Percentiles rank a stretch among this genome's conserved stretches.
phyloP scores from a whole-genome alignment of 305 asterid species.

The Fraxinus baroniana region DNA sequence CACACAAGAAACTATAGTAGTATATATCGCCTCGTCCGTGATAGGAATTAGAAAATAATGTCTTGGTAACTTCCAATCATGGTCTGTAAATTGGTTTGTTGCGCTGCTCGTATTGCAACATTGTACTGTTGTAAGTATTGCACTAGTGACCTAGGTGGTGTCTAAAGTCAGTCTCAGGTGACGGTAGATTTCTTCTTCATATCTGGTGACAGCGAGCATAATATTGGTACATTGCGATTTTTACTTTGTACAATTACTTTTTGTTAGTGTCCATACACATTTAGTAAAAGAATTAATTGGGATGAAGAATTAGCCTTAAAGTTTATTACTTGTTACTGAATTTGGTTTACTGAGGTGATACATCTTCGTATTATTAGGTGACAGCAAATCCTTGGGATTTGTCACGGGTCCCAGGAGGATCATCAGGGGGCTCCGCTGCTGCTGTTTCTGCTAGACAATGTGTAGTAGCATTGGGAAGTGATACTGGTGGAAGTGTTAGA shows the following conservation, averaged over 20 bases:
- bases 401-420: slow-evolving; percentile 96
- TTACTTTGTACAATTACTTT: slow-evolving; percentile 7
- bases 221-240: slow-evolving; percentile 11
- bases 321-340: slow-evolving; percentile 42
- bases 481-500: slow-evolving; percentile 98
- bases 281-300: background rate
- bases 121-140: background rate
- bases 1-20: background rate
- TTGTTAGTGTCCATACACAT: slow-evolving; percentile 5
- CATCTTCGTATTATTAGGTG: slow-evolving; percentile 80
- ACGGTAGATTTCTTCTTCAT: background rate
- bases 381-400: slow-evolving; percentile 98
- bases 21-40: background rate
- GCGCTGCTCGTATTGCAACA: background rate
- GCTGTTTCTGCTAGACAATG: slow-evolving; percentile 97
- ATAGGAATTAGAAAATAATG: background rate
- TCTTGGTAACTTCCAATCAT: background rate
- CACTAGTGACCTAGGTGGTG: background rate
- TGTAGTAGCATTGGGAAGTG: slow-evolving; percentile 90
- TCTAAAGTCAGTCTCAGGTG: background rate
- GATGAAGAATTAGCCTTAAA: background rate
- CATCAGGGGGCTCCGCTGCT: slow-evolving; percentile 98
- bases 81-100: background rate
- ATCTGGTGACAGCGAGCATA: background rate
- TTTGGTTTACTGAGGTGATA: slow-evolving; percentile 72